phyloP scores from a whole-genome alignment of 768 basidiomycete species.

The Astraeus odoratus region DNA sequence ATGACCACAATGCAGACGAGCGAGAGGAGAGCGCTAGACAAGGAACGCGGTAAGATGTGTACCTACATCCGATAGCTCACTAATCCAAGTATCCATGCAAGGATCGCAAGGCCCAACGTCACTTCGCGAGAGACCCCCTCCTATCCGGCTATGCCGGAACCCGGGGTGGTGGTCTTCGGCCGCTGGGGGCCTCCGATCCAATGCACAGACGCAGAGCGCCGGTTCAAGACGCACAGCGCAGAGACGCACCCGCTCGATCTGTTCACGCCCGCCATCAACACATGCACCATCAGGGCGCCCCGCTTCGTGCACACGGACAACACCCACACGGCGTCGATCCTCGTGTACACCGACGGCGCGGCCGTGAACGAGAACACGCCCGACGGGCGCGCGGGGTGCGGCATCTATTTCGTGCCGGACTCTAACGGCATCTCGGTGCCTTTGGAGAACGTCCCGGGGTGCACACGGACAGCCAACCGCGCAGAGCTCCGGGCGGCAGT shows the following conservation, averaged over 20 bases:
- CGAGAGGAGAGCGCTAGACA: too few species aligned
- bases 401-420: slow-evolving; percentile 1
- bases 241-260: slow-evolving; percentile 5
- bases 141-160: too few species aligned
- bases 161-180: neutral
- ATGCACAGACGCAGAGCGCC: neutral
- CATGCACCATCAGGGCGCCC: neutral
- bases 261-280: slow-evolving; percentile 5
- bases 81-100: too few species aligned
- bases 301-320: slow-evolving; percentile 5
- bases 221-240: slow-evolving; percentile 1
- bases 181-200: slow-evolving; percentile 1
- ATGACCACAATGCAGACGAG: too few species aligned
- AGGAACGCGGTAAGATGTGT: too few species aligned
- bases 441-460: slow-evolving; percentile 2
- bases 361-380: slow-evolving; percentile 6
- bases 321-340: slow-evolving; percentile 5
- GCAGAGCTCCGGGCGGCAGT: slow-evolving; percentile 31
- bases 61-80: too few species aligned
- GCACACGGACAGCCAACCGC: slow-evolving; percentile 26
- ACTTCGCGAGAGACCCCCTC: too few species aligned
- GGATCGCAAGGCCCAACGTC: too few species aligned
- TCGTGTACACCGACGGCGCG: slow-evolving; percentile 8
- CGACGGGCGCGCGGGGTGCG: slow-evolving; percentile 5
- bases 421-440: neutral